Evolutionary conservation across 352 stramenopile genomes (phyloP).

Genomic region (Phytophthora litchii): DNA sequence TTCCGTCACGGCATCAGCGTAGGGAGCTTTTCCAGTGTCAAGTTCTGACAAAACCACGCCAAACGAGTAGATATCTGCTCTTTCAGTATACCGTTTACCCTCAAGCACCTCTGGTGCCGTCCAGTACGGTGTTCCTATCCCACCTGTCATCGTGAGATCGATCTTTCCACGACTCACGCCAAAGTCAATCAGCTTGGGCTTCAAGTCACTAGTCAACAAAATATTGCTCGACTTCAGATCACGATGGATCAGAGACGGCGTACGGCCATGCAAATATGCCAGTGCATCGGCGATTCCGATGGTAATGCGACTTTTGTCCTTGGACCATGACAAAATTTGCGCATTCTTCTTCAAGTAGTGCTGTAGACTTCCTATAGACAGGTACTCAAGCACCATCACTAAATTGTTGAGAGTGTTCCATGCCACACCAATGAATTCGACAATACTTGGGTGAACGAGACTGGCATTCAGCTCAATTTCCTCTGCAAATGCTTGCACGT

Average conservation of each 20-base stretch:
- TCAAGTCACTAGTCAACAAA: conserved; percentile 61
- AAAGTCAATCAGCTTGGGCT: conserved; percentile 86
- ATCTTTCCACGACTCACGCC: conserved; percentile 50
- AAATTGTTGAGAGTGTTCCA: conserved; percentile 57
- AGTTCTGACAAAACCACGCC: conserved; percentile 44
- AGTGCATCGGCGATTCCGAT: conserved; percentile 37
- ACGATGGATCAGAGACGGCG: conserved; percentile 39
- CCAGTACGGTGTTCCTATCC: conserved; percentile 64
- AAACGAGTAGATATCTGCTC: conserved; percentile 48
- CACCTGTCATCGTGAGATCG: conserved; percentile 47
- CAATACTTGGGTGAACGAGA: conserved; percentile 39
- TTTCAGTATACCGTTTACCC: conserved; percentile 37
- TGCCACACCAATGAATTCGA: conserved; percentile 45
- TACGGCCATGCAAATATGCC: conserved; percentile 33
- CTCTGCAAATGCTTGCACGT: conserved; percentile 39
- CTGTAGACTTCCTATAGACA: conserved; percentile 37
- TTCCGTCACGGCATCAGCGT: conserved; percentile 25
- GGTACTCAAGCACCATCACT: conserved; percentile 48
- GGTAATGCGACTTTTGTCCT: conserved; percentile 33
- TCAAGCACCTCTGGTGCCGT: conserved; percentile 63
- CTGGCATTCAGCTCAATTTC: conserved; percentile 42
- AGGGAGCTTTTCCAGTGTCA: conserved; percentile 39
- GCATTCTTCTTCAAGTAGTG: conserved; percentile 30
- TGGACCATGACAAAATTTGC: conserved; percentile 39
- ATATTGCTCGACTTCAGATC: conserved; percentile 56